Base-by-base conservation (phyloP, 352 stramenopile species). In the Phytophthora capsici region DNA sequence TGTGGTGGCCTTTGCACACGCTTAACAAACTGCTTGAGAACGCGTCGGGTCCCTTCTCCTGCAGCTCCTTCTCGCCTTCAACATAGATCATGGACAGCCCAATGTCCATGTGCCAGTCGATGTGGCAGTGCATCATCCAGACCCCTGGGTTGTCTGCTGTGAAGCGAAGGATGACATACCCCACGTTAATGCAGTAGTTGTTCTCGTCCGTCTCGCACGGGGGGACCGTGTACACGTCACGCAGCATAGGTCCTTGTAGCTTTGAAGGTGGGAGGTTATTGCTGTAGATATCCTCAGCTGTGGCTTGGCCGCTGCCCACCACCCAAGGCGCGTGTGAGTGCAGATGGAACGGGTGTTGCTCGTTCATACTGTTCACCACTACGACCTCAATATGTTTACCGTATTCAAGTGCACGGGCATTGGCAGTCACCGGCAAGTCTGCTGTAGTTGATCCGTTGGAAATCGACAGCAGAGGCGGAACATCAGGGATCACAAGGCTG, bases 71-170 rank as follows among this genome's bases (percentile, higher is more conserved):
- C 51, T 71, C 61, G 6, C 61, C 67, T 30, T 71, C 67, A 4
- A 75, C 51, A 10, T 68, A 68, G 12, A 75, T 57, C 67, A 72
- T 76, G 1, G 73, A 30, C 22, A 78, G 20, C 5, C 69, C 73
- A 19, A 68, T 69, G 19, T 56, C 65, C 58, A 77, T 74, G 40
- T 78, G 69, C 57, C 57, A 74, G 25, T 80, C 69, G 36, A 80
- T 75, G 49, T 80, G 72, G 61, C 72, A 80, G 43, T 77, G 68
- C 40, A 77, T 50, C 46, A 75, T 73, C 64, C 69, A 77, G 2
- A 73, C 69, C 4, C 65, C 68, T 10, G 63, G 63, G 20, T 79
- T 77, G 56, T 76, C 63, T 4, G 69, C 52, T 16, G 63, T 12
- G 13, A 77, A 36, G 5, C 71, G 63, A 5, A 80, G 49, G 12